Percentiles rank a stretch among this genome's conserved stretches.
Conservation (phyloP, 352 stramenopile genomes). For the Elongisporangium anandrum region DNA sequence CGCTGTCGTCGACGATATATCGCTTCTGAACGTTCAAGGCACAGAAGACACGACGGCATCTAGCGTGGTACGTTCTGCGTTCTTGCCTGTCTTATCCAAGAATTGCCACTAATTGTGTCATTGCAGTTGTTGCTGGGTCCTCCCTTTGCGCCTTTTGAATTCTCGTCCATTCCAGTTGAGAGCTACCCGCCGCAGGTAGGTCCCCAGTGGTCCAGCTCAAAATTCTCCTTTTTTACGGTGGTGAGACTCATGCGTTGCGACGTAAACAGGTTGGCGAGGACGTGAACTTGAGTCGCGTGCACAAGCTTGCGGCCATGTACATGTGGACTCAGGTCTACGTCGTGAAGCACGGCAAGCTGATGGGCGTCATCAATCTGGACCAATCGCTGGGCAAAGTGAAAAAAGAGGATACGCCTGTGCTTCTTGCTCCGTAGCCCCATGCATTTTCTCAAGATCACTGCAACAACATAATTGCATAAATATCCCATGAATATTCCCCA, state of each 20-base stretch:
- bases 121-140: slow-evolving; percentile 71
- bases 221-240: too few species aligned
- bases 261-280: slow-evolving; percentile 59
- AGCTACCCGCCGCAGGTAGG: slow-evolving; percentile 69
- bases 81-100: background rate
- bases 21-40: slow-evolving; percentile 62
- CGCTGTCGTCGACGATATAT: slow-evolving; percentile 53
- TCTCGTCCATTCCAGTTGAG: slow-evolving; percentile 67
- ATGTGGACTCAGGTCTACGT: slow-evolving; percentile 86
- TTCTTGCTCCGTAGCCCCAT: slow-evolving; percentile 21
- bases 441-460: slow-evolving; percentile 1
- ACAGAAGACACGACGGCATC: slow-evolving; percentile 43
- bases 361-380: slow-evolving; percentile 68
- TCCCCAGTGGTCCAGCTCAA: background rate
- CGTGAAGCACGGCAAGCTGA: slow-evolving; percentile 57
- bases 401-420: slow-evolving; percentile 41
- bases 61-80: slow-evolving; percentile 29
- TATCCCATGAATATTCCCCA: background rate
- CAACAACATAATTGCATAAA: background rate
- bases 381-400: slow-evolving; percentile 48
- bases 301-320: slow-evolving; percentile 74
- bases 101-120: slow-evolving; percentile 4
- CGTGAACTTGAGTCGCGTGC: slow-evolving; percentile 65
- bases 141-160: slow-evolving; percentile 57
- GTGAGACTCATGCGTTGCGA: too few species aligned